Evolutionary conservation across 2,329 filamentous ascomycete genomes (phyloP), one percentile per base, ranked within the genome.

Genomic region (Botrytis pseudocinerea): DNA sequence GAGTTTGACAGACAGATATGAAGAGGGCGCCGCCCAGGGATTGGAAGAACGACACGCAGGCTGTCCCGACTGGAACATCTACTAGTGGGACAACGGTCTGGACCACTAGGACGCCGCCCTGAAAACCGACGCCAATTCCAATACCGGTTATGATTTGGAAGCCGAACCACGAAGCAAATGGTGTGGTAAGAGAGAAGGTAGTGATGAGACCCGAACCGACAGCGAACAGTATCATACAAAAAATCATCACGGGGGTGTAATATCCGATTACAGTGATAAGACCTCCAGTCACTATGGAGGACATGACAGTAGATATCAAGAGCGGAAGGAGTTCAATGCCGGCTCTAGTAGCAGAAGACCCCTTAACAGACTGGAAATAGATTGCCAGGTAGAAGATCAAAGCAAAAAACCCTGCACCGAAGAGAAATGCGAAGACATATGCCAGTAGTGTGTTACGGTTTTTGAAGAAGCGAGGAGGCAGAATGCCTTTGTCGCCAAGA

Each of bases 1-100:
- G 71, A 32, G 90, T 88, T 80, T 93, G 89, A 0, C 88, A 87
- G 16, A 92, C 87, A 9, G 88, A 87, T 65, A 93, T 87, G 76
- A 89, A 88, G 38, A 93, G 82, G 2, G 91, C 89, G 5, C 90
- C 90, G 59, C 90, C 90, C 5, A 93, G 84, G 2, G 85, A 85
- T 78, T 92, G 89, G 82, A 89, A 89, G 82, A 93, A 91, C 51
- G 86, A 84, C 1, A 88, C 83, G 69, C 82, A 85, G 9, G 86
- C 85, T 8, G 85, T 87, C 42, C 82, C 87, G 1, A 87, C 82
- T 1, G 87, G 85, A 25, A 88, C 82, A 73, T 86, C 84, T 2
- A 84, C 82, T 46, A 84, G 82, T 0, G 84, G 79, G 2, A 89
- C 81, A 0, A 84, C 84, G 60, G 86, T 88, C 77, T 89, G 87